Percentiles rank a stretch among this genome's conserved stretches.
Evolutionary conservation across 208 protist genomes (phyloP).

Genomic region (Leptomonas pyrrhocoris): DNA sequence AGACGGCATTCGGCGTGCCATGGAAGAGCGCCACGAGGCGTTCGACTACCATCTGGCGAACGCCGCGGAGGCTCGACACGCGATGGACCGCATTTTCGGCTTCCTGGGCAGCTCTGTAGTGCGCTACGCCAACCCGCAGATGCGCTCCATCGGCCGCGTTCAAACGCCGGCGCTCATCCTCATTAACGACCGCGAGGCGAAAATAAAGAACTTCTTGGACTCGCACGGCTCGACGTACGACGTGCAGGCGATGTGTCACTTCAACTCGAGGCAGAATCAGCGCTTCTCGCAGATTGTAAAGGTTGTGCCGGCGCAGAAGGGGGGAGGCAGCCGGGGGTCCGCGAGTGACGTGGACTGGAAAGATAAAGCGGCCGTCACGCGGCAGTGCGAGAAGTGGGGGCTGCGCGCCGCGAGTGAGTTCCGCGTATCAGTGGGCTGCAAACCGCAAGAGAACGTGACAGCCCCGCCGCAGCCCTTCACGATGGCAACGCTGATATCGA

Average conservation of each 20-base stretch:
- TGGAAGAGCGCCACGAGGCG: slow-evolving; percentile 61
- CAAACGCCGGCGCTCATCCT: slow-evolving; percentile 91
- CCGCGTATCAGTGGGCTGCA: slow-evolving; percentile 29
- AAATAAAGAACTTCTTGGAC: slow-evolving; percentile 65
- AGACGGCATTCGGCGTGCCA: slow-evolving; percentile 79
- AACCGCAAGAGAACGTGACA: slow-evolving; percentile 40
- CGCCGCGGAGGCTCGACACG: slow-evolving; percentile 88
- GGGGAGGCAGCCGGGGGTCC: slow-evolving; percentile 12
- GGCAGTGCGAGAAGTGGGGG: slow-evolving; percentile 36
- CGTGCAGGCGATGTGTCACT: slow-evolving; percentile 66
- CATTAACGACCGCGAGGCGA: slow-evolving; percentile 78
- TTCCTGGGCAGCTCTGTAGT: slow-evolving; percentile 92
- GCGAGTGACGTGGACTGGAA: slow-evolving; percentile 41
- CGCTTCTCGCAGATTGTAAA: slow-evolving; percentile 68
- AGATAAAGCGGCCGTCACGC: slow-evolving; percentile 32
- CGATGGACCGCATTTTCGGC: slow-evolving; percentile 92
- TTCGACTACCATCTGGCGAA: slow-evolving; percentile 89
- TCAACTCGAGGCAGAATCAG: slow-evolving; percentile 37
- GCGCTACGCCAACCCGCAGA: slow-evolving; percentile 84
- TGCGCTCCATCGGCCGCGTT: slow-evolving; percentile 91
- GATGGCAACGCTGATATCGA: slow-evolving; percentile 88
- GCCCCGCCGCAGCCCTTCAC: slow-evolving; percentile 83
- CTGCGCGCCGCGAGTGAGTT: slow-evolving; percentile 35
- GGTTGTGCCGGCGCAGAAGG: slow-evolving; percentile 27
- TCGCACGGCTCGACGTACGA: slow-evolving; percentile 61